Base-by-base conservation (phyloP, 1,139 yeast genomes). In the Suhomyces terraborum region DNA sequence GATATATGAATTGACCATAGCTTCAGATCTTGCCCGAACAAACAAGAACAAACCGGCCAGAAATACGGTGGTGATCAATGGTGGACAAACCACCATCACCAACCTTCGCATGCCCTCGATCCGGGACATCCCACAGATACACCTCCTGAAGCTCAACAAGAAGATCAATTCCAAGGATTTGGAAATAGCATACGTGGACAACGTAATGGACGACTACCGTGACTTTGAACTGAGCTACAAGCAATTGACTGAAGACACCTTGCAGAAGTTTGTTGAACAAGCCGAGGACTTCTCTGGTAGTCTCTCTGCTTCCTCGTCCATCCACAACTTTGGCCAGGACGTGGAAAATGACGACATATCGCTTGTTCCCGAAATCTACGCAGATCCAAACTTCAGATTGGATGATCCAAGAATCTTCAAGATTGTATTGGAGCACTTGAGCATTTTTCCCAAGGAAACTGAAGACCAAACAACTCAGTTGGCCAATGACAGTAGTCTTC, bases 341-440 rank as follows among this genome's bases (percentile, higher is more conserved):
- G 47, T 44, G 6, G 49, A 47, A 8, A 47, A 38, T 8, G 54
- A 52, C 8, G 54, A 53, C 16, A 47, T 55, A 37, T 41, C 66
- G 2, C 54, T 71, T 2, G 78, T 93, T 3, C 98, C 98, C 0
- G 62, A 66, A 4, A 79, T 88, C 2, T 94, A 79, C 54, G 80
- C 84, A 46, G 79, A 77, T 28, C 69, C 77, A 5, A 77, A 82
- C 38, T 93, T 93, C 62, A 75, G 88, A 49, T 70, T 93, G 29
- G 97, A 93, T 56, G 89, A 94, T 58, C 97, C 97, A 4, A 72
- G 96, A 43, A 75, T 84, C 1, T 93, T 93, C 62, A 81, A 81
- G 46, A 70, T 78, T 43, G 95, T 91, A 2, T 75, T 86, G 25
- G 87, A 80, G 40, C 73, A 75, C 36, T 60, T 77, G 4, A 66